Evolutionary conservation across 768 basidiomycete genomes (phyloP), one percentile per base, ranked within the genome.

Genomic region (Leccinellum luteum): DNA sequence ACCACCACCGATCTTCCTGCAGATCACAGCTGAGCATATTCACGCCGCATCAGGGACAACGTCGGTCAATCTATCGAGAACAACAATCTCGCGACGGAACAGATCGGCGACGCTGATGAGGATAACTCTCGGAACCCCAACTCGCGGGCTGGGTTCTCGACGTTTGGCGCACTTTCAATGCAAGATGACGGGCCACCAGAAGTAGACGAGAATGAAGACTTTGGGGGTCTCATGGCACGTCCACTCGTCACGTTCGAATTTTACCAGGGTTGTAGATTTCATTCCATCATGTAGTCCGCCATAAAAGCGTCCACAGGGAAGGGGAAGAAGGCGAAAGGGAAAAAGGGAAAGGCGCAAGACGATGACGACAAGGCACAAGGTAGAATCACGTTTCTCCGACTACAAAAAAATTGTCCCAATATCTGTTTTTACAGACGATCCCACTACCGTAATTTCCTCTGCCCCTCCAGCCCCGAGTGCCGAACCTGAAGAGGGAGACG

Each of bases 171-270:
- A 0, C 72, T 67, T 28, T 30, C 83, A 14, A 75, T 69, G 56
- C 75, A 79, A 50, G 81, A 79, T 41, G 73, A 67, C 28, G 76
- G 69, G 14, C 76, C 73, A 4, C 79, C 73, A 3, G 73, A 67
- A n/a, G 75, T 72, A 27, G 85, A 83, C 32, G 85, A 84, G 55
- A 85, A 85, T 32, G 83, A 82, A 58, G 85, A 86, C 61, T 87
- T 82, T 60, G 89, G 89, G 43, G 89, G 89, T 44, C 75, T 91
- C 41, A 90, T 90, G 89, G 89, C 89, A 65, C 47, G 81, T 64
- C 23, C 21, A 27, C n/a, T 47, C 54, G 60, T 54, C 54, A 14
- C 28, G 15, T 50, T 51, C 47, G 48, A 34, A 61, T 25, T n/a
- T 14, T 2, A 1, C 25, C 55, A 7, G 17, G 15, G 34, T 44